phyloP scores from a whole-genome alignment of 2,329 filamentous ascomycete genomes.

The Paraconiothyrium sp. region DNA sequence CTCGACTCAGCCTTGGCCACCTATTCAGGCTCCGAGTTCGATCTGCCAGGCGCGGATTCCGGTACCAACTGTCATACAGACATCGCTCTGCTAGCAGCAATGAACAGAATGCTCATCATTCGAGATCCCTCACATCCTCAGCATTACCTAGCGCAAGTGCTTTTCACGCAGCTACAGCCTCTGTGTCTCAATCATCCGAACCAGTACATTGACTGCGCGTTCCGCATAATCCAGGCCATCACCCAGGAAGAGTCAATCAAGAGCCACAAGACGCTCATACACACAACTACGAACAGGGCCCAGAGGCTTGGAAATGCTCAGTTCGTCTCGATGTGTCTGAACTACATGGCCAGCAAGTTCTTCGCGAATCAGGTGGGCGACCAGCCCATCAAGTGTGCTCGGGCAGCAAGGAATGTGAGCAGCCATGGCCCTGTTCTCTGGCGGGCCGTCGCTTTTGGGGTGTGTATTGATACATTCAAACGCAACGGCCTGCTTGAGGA shows the following conservation, averaged over 20 bases:
- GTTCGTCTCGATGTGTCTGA: slow-evolving; percentile 82
- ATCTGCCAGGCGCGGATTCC: slow-evolving; percentile 52
- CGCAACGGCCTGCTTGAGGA: slow-evolving; percentile 40
- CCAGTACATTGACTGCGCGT: slow-evolving; percentile 79
- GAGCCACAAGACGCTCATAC: slow-evolving; percentile 80
- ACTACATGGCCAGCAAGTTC: slow-evolving; percentile 83
- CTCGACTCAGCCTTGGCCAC: slow-evolving; percentile 72
- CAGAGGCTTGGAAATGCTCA: slow-evolving; percentile 78
- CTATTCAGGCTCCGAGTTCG: slow-evolving; percentile 71
- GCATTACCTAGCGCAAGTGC: slow-evolving; percentile 61
- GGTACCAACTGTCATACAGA: slow-evolving; percentile 47
- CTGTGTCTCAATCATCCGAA: slow-evolving; percentile 76
- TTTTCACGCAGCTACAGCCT: slow-evolving; percentile 73
- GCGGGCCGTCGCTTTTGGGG: slow-evolving; percentile 43
- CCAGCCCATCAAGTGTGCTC: slow-evolving; percentile 61
- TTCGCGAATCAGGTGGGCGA: slow-evolving; percentile 82
- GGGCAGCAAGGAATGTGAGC: slow-evolving; percentile 39
- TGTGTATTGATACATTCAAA: slow-evolving; percentile 42
- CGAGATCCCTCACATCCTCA: slow-evolving; percentile 55
- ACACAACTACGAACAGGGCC: slow-evolving; percentile 61
- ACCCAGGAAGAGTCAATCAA: slow-evolving; percentile 73
- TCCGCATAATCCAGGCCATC: slow-evolving; percentile 76
- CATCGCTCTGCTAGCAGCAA: slow-evolving; percentile 56
- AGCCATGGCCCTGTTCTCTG: slow-evolving; percentile 38
- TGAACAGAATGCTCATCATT: slow-evolving; percentile 61